Evolutionary conservation across 1,139 yeast species (phyloP).

Genomic region (Hemisphaericaspora xylofermentans): DNA sequence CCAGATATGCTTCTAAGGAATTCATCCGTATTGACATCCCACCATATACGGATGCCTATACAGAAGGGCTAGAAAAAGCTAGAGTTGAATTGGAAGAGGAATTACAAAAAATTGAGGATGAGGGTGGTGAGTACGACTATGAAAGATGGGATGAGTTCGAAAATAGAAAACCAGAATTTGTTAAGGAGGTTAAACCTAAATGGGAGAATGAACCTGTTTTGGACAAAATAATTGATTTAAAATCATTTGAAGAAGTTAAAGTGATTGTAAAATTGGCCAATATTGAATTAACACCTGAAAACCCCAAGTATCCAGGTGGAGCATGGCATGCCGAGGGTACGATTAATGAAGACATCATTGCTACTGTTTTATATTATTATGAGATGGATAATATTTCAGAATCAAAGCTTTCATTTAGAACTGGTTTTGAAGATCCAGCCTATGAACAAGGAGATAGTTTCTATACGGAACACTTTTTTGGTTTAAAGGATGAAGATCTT

Average conservation of each 20-base stretch:
- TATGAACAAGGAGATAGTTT: conserved; percentile 37
- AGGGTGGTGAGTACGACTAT: conserved; percentile 9
- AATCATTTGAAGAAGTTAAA: conserved; percentile 24
- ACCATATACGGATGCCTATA: conserved; percentile 16
- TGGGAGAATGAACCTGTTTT: conserved; percentile 20
- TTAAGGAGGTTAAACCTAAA: conserved; percentile 16
- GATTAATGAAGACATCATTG: conserved; percentile 43
- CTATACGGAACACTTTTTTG: conserved; percentile 27
- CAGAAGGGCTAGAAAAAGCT: conserved; percentile 16
- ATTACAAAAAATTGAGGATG: conserved; percentile 11
- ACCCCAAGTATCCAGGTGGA: conserved; percentile 40
- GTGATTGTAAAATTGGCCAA: conserved; percentile 44
- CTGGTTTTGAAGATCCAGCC: conserved; percentile 31
- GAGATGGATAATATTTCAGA: conserved; percentile 41
- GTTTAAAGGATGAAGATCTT: conserved; percentile 28
- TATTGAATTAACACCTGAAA: conserved; percentile 44
- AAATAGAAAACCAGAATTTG: conserved; percentile 14
- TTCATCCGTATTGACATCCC: conserved; percentile 20
- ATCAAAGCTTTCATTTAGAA: conserved; percentile 34
- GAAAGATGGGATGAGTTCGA: conserved; percentile 14
- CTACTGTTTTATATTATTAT: conserved; percentile 43
- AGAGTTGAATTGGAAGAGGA: conserved; percentile 9
- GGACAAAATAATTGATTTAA: conserved; percentile 19
- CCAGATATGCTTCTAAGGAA: conserved; percentile 23
- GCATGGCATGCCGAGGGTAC: conserved; percentile 50